Evolutionary conservation across 441 rosid genomes (phyloP).

Genomic region (Adansonia grandidieri): DNA sequence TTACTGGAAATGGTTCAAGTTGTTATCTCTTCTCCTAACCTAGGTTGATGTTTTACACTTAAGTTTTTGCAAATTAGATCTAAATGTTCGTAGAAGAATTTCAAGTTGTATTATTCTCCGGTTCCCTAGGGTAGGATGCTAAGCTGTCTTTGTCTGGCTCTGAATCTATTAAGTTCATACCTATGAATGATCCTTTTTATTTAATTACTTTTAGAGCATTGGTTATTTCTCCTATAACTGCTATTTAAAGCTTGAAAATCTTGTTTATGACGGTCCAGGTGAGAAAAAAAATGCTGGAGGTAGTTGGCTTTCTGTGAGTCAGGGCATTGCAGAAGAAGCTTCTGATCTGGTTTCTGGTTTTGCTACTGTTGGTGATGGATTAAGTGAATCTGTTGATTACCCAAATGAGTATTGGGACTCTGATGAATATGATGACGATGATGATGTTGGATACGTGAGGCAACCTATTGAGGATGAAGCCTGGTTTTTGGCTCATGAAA

Average conservation of each 20-base stretch:
- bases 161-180: background rate
- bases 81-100: background rate
- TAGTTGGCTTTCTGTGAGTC: slow-evolving; percentile 96
- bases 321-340: slow-evolving; percentile 91
- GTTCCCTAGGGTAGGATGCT: background rate
- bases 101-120: background rate
- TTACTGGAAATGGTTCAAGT: background rate
- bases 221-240: slow-evolving; percentile 20
- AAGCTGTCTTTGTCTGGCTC: background rate
- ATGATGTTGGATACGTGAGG: slow-evolving; percentile 94
- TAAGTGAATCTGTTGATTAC: slow-evolving; percentile 87
- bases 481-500: slow-evolving; percentile 98
- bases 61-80: too few species aligned
- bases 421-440: slow-evolving; percentile 95
- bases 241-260: slow-evolving; percentile 3
- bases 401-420: slow-evolving; percentile 98
- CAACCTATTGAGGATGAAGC: slow-evolving; percentile 97
- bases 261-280: slow-evolving; percentile 51
- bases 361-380: slow-evolving; percentile 95
- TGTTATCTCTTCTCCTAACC: too few species aligned
- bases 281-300: slow-evolving; percentile 84
- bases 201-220: background rate
- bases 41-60: background rate
- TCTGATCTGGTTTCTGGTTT: slow-evolving; percentile 96
- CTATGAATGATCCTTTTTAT: slow-evolving; percentile 7